Base-by-base conservation (phyloP, 129 eudicot species). In the Tanacetum coccineum region DNA sequence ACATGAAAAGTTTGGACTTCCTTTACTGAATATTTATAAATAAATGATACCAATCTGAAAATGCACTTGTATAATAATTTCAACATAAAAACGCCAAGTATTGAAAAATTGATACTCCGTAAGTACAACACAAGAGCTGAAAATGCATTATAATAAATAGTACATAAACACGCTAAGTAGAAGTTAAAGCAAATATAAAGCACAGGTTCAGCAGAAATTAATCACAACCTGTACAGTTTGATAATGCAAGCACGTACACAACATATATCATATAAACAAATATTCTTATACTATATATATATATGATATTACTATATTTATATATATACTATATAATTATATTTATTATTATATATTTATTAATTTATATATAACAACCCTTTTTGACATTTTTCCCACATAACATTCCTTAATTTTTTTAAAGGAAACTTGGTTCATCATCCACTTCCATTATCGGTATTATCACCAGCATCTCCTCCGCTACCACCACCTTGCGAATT, bases 401-500 rank as follows among this genome's bases (percentile, higher is more conserved):
- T n/a, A 21, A 46, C 22, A n/a, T 65, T 15, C 42, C 42, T 26
- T 49, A 26, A n/a, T n/a, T 25, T 2, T 32, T 6, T 32, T 32
- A 4, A 32, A 1, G 9, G 25, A 20, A 48, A 71, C 36, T 55
- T n/a, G 51, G 2, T 17, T 77, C 73, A 73, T 17, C 79, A 73
- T 17, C 79, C 79, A n/a, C 73, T 74, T 61, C 68, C 79, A 64
- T 73, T 60, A 60, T 28, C 65, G 4, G 20, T 20, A 56, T 46
- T 45, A 62, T 3, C 52, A 45, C 56, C 64, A 60, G 56, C 56
- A 46, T 13, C 82, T 14, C 57, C 76, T 4, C 21, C 76, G 1
- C 21, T 57, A 12, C n/a, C 26, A 51, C 70, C 72, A 59, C 78
- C 70, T 55, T 74, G 73, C 30, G 80, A 81, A 22, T 73, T 76